Percentiles rank a stretch among this genome's conserved stretches.
phyloP scores from a whole-genome alignment of 2,329 filamentous ascomycete genomes.

The Kalaharituber pfeilii region DNA sequence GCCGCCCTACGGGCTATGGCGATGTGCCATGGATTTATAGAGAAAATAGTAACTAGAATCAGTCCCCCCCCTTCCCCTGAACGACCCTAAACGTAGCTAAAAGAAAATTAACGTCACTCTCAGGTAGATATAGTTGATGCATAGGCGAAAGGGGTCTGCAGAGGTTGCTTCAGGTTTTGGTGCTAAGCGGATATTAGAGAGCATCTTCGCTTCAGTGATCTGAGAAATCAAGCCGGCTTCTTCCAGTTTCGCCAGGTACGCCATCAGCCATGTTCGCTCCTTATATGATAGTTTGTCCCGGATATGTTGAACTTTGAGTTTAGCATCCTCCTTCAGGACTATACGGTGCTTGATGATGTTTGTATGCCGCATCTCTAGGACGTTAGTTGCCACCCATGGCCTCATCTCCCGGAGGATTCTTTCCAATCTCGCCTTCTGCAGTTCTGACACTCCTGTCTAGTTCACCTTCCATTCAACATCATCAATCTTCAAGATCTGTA shows the following conservation, averaged over 20 bases:
- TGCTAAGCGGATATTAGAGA: background rate
- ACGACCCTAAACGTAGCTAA: too few relatives aligned
- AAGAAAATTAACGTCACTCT: too few relatives aligned
- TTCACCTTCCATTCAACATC: too few relatives aligned
- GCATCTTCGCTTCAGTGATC: background rate
- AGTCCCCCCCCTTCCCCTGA: too few relatives aligned
- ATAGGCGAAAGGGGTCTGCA: background rate
- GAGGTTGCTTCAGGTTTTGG: background rate
- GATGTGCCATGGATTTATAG: too few relatives aligned
- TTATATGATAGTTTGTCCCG: background rate
- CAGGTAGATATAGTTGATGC: background rate
- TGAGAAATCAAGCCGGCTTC: background rate
- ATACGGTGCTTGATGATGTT: background rate
- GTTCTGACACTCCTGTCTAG: background rate
- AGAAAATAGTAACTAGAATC: too few relatives aligned
- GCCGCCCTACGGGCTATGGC: too few relatives aligned
- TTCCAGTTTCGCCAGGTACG: background rate
- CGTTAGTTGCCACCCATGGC: background rate
- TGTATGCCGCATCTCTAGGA: background rate
- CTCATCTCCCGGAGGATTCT: background rate
- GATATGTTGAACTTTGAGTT: background rate
- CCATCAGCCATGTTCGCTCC: background rate
- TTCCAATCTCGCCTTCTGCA: background rate
- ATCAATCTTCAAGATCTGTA: too few relatives aligned
- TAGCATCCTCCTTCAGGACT: background rate